Percentiles rank a stretch among this genome's conserved stretches.
Conservation (phyloP, 164 flowering plant species). For the Magnolia kwangsiensis region DNA sequence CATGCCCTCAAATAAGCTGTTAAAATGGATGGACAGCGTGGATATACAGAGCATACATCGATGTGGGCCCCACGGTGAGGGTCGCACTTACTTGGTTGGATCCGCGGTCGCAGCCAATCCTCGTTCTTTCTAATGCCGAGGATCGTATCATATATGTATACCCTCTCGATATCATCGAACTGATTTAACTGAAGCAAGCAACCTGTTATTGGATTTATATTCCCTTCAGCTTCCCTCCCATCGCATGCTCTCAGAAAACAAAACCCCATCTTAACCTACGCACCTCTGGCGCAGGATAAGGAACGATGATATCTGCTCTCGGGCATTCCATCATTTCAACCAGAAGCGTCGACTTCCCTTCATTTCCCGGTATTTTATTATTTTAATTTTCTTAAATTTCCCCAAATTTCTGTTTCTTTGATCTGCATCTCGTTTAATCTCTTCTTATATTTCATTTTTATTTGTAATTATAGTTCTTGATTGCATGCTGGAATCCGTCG, state of each 20-base stretch:
- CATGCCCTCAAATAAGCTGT: too few species aligned
- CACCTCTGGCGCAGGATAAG: background rate
- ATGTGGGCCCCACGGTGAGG: too few species aligned
- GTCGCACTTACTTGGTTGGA: too few species aligned
- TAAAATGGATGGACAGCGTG: too few species aligned
- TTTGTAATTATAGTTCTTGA: background rate
- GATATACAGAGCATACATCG: too few species aligned
- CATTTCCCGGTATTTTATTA: slow-evolving; percentile 25
- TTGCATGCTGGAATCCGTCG: background rate
- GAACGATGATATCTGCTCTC: slow-evolving; percentile 25
- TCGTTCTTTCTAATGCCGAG: too few species aligned
- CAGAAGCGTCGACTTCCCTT: slow-evolving; percentile 20
- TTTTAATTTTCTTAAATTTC: background rate
- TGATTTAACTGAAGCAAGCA: background rate
- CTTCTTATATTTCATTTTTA: background rate
- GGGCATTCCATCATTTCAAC: slow-evolving; percentile 30
- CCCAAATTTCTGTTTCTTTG: background rate
- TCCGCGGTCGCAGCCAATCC: too few species aligned
- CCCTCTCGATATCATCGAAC: background rate
- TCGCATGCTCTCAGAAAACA: background rate
- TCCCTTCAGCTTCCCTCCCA: background rate
- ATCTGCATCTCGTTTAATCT: background rate
- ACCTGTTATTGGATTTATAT: background rate
- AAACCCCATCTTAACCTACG: background rate
- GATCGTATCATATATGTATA: too few species aligned